Percentiles rank a stretch among this genome's conserved stretches.
These are phyloP conservation scores for Xylariaceae sp. DNA, from an alignment of 2,329 filamentous ascomycete species.

Conservation along the genomic window DNA sequence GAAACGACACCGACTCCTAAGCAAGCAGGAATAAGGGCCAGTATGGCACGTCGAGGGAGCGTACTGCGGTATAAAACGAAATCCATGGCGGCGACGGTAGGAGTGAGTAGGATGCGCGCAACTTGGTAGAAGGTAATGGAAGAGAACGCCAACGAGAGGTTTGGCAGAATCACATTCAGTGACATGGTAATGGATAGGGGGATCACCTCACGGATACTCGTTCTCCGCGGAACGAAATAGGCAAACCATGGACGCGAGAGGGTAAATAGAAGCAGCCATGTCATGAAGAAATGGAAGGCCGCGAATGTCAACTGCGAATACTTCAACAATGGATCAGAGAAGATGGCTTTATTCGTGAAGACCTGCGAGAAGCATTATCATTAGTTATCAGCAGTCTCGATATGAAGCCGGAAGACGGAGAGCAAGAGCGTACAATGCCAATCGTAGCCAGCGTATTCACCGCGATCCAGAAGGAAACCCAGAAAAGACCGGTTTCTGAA, in stretches of 20 bases:
- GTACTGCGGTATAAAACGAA: conserved; percentile 53
- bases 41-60: conserved; percentile 49
- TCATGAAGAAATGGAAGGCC: conserved; percentile 63
- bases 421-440: conserved; percentile 47
- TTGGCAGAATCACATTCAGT: conserved; percentile 63
- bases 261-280: conserved; percentile 56
- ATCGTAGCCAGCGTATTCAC: conserved; percentile 60
- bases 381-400: conserved; percentile 4
- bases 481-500: conserved; percentile 34
- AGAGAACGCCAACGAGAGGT: conserved; percentile 62
- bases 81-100: conserved; percentile 60
- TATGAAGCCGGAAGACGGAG: neutral
- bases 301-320: conserved; percentile 61
- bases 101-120: conserved; percentile 61
- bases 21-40: conserved; percentile 57
- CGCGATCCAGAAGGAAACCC: conserved; percentile 50
- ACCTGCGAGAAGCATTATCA: conserved; percentile 40
- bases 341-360: conserved; percentile 67
- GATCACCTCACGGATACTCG: conserved; percentile 51
- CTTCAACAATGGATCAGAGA: conserved; percentile 56
- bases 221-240: conserved; percentile 54
- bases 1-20: conserved; percentile 60
- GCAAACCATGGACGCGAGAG: conserved; percentile 54
- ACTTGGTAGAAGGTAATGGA: conserved; percentile 67
- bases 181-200: conserved; percentile 64